phyloP scores from a whole-genome alignment of 345 rosid species.

The Barbarea vulgaris region DNA sequence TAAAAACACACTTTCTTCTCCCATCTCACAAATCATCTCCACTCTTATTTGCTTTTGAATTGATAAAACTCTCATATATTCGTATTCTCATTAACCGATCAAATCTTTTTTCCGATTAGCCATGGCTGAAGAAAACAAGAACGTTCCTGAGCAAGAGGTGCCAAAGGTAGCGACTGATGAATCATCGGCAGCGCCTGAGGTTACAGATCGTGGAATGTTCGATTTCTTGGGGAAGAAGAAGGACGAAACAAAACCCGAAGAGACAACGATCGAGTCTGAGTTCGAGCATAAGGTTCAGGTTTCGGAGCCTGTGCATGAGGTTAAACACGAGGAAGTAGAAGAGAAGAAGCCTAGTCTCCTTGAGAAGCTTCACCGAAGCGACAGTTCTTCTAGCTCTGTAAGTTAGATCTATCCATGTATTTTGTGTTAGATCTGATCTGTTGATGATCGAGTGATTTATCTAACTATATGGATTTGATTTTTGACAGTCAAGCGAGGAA shows the following conservation, averaged over 20 bases:
- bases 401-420: slow-evolving; percentile 41
- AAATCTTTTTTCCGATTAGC: not conserved
- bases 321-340: slow-evolving; percentile 42
- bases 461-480: not conserved
- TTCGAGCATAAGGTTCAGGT: slow-evolving; percentile 69
- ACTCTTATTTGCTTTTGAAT: slow-evolving; percentile 10
- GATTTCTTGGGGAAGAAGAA: slow-evolving; percentile 80
- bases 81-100: not conserved
- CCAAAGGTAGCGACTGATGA: slow-evolving; percentile 35
- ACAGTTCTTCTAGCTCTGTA: slow-evolving; percentile 94
- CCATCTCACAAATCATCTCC: not conserved
- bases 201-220: slow-evolving; percentile 74
- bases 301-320: slow-evolving; percentile 45
- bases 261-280: slow-evolving; percentile 56
- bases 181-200: slow-evolving; percentile 44
- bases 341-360: slow-evolving; percentile 60
- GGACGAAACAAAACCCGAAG: slow-evolving; percentile 61
- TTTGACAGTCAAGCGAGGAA: slow-evolving; percentile 72
- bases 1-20: slow-evolving; percentile 24
- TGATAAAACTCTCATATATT: not conserved
- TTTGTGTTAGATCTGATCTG: not conserved
- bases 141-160: slow-evolving; percentile 51
- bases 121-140: slow-evolving; percentile 61
- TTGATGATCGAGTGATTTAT: not conserved
- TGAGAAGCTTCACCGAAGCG: slow-evolving; percentile 71